A percentile compares a stretch with the other conserved stretches of the same genome.
phyloP scores from a whole-genome alignment of 129 eudicot species.

The Cynara cardunculus region DNA sequence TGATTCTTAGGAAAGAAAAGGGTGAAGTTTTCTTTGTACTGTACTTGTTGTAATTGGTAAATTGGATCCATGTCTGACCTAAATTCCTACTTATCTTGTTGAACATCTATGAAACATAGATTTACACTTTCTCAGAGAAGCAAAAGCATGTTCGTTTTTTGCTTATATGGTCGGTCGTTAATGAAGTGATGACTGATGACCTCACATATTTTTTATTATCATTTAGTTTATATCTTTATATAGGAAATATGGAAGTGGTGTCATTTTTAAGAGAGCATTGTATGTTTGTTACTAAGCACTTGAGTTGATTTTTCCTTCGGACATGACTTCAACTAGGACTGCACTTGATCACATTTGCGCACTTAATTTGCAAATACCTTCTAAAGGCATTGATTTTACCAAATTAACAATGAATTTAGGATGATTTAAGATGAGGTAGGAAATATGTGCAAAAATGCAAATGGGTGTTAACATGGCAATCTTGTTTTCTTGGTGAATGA shows the following conservation, averaged over 20 bases:
- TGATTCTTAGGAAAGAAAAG: not conserved
- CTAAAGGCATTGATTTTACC: not conserved
- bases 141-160: too few relatives aligned
- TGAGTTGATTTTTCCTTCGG: not conserved
- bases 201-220: not conserved
- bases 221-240: not conserved
- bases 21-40: not conserved
- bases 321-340: not conserved
- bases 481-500: not conserved
- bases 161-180: too few relatives aligned
- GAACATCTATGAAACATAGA: not conserved
- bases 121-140: not conserved
- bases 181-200: not conserved
- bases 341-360: not conserved
- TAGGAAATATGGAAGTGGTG: not conserved
- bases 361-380: not conserved
- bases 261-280: not conserved
- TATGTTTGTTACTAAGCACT: not conserved
- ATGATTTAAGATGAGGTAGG: not conserved
- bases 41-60: not conserved
- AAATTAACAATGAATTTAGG: not conserved
- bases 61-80: not conserved
- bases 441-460: not conserved
- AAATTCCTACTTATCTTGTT: not conserved
- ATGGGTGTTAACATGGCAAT: constrained; percentile 4